phyloP scores from a whole-genome alignment of 495 filamentous ascomycete genomes.

The Amphirosellinia nigrospora region DNA sequence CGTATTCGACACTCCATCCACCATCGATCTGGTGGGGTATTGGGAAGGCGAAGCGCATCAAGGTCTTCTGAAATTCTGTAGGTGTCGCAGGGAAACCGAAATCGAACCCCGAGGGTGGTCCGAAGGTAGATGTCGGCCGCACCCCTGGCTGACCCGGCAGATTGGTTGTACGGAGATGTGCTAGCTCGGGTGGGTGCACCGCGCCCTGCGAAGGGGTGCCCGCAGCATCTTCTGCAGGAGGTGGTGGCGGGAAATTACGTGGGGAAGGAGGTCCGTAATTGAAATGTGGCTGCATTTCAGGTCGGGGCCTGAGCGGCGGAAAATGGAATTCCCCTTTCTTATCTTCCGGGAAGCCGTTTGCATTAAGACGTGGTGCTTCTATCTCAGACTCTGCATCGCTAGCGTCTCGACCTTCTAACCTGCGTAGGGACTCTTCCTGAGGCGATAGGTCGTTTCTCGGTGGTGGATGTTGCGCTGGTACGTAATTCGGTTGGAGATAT shows the following conservation, averaged over 20 bases:
- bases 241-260: slow-evolving; percentile 30
- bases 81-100: slow-evolving; percentile 79
- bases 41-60: slow-evolving; percentile 87
- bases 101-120: slow-evolving; percentile 64
- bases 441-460: slow-evolving; percentile 39
- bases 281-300: slow-evolving; percentile 53
- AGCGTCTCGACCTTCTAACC: slow-evolving; percentile 49
- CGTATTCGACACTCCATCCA: slow-evolving; percentile 91
- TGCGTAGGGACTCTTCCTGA: slow-evolving; percentile 51
- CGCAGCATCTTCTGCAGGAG: slow-evolving; percentile 16
- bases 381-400: slow-evolving; percentile 30
- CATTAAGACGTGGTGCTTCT: slow-evolving; percentile 21
- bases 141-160: slow-evolving; percentile 37
- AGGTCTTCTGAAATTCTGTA: slow-evolving; percentile 78
- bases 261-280: slow-evolving; percentile 59
- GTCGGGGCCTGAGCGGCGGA: slow-evolving; percentile 51
- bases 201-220: slow-evolving; percentile 24
- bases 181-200: slow-evolving; percentile 53
- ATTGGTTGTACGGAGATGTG: slow-evolving; percentile 57
- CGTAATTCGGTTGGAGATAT: slow-evolving; percentile 57
- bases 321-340: slow-evolving; percentile 60
- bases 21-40: slow-evolving; percentile 70
- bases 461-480: slow-evolving; percentile 53
- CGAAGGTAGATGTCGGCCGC: slow-evolving; percentile 52
- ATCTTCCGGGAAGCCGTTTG: slow-evolving; percentile 37